Conservation (phyloP, 148 eudicot genomes). For the Chenopodium suecicum region DNA sequence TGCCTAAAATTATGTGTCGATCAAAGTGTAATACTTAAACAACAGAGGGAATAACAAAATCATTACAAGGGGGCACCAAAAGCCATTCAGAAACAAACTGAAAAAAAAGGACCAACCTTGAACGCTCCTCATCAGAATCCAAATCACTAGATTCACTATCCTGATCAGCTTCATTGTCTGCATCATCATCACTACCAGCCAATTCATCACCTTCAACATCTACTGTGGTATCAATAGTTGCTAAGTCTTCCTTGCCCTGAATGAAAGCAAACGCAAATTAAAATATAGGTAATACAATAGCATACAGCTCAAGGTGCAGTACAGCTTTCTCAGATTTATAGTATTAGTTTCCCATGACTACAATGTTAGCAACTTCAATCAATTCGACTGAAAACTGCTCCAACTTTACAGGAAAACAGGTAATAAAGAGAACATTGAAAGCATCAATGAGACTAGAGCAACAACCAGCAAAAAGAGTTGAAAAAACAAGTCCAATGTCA, state of each 20-base stretch:
- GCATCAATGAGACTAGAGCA: no score
- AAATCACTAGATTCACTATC: conserved; percentile 38
- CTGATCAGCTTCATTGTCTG: conserved; percentile 32
- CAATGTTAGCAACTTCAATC: not conserved
- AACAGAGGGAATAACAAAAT: not conserved
- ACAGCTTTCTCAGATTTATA: not conserved
- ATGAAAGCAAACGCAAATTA: not conserved
- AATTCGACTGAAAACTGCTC: not conserved
- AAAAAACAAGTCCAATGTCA: not conserved
- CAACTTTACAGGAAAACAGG: not conserved
- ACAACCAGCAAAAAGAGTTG: not conserved
- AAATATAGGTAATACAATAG: not conserved
- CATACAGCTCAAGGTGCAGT: not conserved
- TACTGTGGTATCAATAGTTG: conserved; percentile 69
- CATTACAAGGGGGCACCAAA: not conserved
- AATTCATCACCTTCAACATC: conserved; percentile 51
- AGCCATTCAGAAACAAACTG: conserved; percentile 10
- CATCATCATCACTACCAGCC: conserved; percentile 54
- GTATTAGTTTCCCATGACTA: not conserved
- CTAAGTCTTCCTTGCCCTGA: conserved; percentile 81
- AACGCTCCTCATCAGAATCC: conserved; percentile 83
- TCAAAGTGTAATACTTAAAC: no score
- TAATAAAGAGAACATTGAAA: no score
- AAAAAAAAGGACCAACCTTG: conserved; percentile 27
- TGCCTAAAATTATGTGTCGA: no score